Evolutionary conservation across 2,329 filamentous ascomycete genomes (phyloP), one percentile per base, ranked within the genome.

Genomic region (Fusarium sp.): DNA sequence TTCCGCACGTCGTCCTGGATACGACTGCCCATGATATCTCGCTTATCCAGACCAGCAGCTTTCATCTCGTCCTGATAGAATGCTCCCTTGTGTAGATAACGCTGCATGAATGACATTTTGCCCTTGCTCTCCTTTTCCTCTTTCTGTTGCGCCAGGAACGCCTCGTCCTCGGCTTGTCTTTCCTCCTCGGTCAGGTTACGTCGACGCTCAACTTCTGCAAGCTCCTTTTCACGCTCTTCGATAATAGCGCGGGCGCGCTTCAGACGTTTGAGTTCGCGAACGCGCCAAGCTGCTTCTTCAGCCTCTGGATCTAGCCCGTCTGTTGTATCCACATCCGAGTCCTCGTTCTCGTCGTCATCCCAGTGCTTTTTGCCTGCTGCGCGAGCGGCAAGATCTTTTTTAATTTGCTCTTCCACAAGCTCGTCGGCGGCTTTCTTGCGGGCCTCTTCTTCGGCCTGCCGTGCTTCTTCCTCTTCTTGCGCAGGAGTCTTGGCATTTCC

Each of bases 41-140:
- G 88, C 79, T 92, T 89, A 72, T 93, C 91, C 50, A 98, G 85
- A 2, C 94, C 94, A 71, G 93, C 90, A 21, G 90, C 90, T 75
- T 91, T 90, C 58, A 91, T 88, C 77, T 97, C 93, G 59, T 95
- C 94, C 75, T 93, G 93, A 86, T 94, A 98, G 85, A 98, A 99
- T 21, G 96, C 96, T 54, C 96, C 96, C 84, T 95, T 96, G 87
- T 99, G 96, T 83, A 94, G 95, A 85, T 98, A 99, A 80, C 95
- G 95, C 80, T 98, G 95, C 93, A 98, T 94, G 81, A 91, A 98
- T 4, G 89, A 89, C 87, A 96, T 94, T 83, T 96, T 93, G 60
- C 94, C 94, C 69, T 92, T 92, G 57, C 86, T 83, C 69, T 93
- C 91, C 77, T 94, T 93, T 72, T 97, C 95, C 71, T 93, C 93